Evolutionary conservation across 768 basidiomycete species (phyloP), one percentile per base, ranked within the genome.

Genomic region (Termitomyces sp.): DNA sequence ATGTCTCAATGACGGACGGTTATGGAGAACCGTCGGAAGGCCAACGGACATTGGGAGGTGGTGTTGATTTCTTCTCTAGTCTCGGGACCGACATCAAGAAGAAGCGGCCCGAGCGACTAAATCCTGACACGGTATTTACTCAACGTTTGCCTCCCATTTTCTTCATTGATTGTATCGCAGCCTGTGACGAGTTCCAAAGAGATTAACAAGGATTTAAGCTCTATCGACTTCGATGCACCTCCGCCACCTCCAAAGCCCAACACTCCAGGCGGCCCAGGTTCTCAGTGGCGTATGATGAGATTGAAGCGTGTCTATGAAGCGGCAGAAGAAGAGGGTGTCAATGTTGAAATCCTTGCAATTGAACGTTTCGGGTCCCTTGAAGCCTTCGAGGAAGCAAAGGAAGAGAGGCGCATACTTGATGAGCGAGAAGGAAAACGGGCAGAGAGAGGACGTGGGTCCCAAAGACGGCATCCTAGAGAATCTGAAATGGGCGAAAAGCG

Each of bases 281-380:
- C 93, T 2, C 87, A 86, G 68, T 99, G 97, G 96, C 87, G 97
- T 16, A 98, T 98, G 97, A 94, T 92, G 87, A 93, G 95, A 65
- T 83, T 99, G 0, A 84, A 87, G 40, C 82, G 91, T 16, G 88
- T 93, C 1, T 95, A 93, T 67, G 96, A 98, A 69, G 82, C 90
- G 3, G 93, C 91, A 0, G 87, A 93, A 58, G 95, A 98, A 66
- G 93, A 95, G 70, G 82, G 83, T 5, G 73, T 78, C 5, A 68
- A 85, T 0, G 69, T 93, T 12, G 88, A 92, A 63, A 83, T 94
- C 58, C 82, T 98, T 32, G 96, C 89, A 0, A 62, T 91, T 13
- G 96, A 98, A 58, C 84, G 95, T 5, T 98, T 97, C 65, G 93
- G 91, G 4, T 86, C 84, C 3, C 71, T 95, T 24, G 84, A 88